These are phyloP conservation scores for Quercus aquifolioides DNA, from an alignment of 306 rosid genomes.

Conservation along the genomic window DNA sequence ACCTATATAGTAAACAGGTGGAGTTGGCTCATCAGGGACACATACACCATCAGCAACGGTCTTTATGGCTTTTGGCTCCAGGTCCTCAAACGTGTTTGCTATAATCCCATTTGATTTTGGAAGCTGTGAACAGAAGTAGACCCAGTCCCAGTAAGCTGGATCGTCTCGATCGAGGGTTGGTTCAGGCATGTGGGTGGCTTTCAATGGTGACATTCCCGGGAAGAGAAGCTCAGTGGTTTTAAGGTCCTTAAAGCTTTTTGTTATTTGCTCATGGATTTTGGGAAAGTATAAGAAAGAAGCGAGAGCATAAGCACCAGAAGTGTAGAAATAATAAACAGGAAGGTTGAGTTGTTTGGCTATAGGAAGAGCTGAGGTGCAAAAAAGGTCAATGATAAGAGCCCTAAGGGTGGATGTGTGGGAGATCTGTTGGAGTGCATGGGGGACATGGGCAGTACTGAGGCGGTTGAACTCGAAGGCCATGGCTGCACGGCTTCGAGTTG, in stretches of 20 bases:
- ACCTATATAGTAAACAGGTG: constrained; percentile 14
- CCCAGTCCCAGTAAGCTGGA: constrained; percentile 2
- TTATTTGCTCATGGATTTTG: not conserved
- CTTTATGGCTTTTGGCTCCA: constrained; percentile 13
- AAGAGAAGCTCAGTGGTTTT: not conserved
- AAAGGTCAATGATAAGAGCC: constrained; percentile 30
- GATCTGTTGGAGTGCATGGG: constrained; percentile 8
- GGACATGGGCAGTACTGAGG: constrained; percentile 4
- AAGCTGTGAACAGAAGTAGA: constrained; percentile 4
- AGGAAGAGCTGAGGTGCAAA: constrained; percentile 19
- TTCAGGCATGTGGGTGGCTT: constrained; percentile 1
- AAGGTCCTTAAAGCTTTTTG: constrained; percentile 17
- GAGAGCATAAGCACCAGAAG: constrained; percentile 20
- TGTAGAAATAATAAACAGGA: constrained; percentile 27
- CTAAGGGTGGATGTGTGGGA: not conserved
- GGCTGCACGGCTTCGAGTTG: not conserved
- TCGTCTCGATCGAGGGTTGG: constrained; percentile 2
- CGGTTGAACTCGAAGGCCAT: constrained; percentile 1
- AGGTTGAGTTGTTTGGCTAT: constrained; percentile 10
- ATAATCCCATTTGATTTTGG: constrained; percentile 15
- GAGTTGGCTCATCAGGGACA: constrained; percentile 10
- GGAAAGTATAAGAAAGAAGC: constrained; percentile 8
- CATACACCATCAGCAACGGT: constrained; percentile 3
- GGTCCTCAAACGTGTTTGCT: constrained; percentile 17
- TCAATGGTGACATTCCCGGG: constrained; percentile 16